Conservation (phyloP, 2,329 filamentous ascomycete species). For the Arthrobotrys sinensis region DNA sequence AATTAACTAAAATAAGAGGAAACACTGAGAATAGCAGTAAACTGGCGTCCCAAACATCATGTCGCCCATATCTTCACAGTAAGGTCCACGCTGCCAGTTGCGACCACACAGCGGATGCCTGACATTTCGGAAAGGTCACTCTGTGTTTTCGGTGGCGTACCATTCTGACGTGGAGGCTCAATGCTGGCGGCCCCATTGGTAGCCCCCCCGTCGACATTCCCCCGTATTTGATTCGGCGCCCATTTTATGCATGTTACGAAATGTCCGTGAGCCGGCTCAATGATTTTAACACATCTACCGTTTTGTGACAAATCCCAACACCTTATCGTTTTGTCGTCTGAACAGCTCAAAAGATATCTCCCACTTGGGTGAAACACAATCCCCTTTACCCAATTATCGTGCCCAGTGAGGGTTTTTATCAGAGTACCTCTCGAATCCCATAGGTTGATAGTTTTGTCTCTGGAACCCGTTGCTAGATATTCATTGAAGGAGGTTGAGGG, state of each 20-base stretch:
- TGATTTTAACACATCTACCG: conserved; percentile 86
- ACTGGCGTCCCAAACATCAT: conserved; percentile 62
- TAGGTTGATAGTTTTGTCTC: conserved; percentile 91
- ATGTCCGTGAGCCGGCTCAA: conserved; percentile 83
- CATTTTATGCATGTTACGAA: conserved; percentile 90
- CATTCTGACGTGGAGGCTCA: conserved; percentile 71
- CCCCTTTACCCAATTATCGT: conserved; percentile 93
- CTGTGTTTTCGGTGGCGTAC: conserved; percentile 67
- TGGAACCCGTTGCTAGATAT: conserved; percentile 88
- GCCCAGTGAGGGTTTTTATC: conserved; percentile 86
- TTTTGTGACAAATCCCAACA: conserved; percentile 96
- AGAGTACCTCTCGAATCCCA: conserved; percentile 90
- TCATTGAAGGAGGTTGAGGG: conserved; percentile 82
- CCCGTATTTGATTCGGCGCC: conserved; percentile 82
- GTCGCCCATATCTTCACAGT: conserved; percentile 84
- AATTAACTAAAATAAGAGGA: background rate
- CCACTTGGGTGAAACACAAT: conserved; percentile 92
- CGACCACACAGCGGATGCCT: conserved; percentile 86
- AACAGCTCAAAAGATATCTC: conserved; percentile 87
- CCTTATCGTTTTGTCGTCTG: conserved; percentile 90
- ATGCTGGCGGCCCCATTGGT: conserved; percentile 68
- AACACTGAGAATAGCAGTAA: conserved; percentile 3
- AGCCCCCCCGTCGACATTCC: conserved; percentile 65
- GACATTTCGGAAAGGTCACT: conserved; percentile 70
- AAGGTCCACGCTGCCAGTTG: conserved; percentile 87